Evolutionary conservation across 352 stramenopile genomes (phyloP), one percentile per base, ranked within the genome.

Genomic region (Phytophthora sansomeana): DNA sequence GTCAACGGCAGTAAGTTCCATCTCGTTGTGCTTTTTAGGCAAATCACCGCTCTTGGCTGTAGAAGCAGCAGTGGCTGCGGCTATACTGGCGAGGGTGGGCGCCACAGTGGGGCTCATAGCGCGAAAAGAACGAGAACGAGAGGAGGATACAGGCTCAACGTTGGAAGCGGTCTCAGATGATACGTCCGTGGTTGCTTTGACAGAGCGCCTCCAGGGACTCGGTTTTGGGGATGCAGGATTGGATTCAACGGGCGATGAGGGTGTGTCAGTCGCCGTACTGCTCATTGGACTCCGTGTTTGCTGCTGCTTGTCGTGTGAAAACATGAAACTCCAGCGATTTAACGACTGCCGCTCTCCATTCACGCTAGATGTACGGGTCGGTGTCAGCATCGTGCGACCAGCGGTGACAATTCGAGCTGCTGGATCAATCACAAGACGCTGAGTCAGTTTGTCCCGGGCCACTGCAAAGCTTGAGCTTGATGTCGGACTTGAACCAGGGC

Each of bases 271-370:
- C 21, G 60, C 42, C 3, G 26, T 52, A 38, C 60, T 73, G 52
- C 49, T 80, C 50, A 61, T 74, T 4, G 70, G 76, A 14, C 65
- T 81, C 36, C 72, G 74, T 49, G 53, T 67, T 42, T 72, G 58
- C 1, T 77, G 55, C 17, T 78, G 74, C n/a, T 69, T 75, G 2
- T 78, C 67, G 38, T 67, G 17, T 3, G 63, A 67, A 32, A 82
- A 77, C 4, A 81, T 81, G 14, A 44, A 51, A 11, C 76, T 75
- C 53, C 78, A 74, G 9, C 77, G 77, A 48, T 66, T 72, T 33
- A 72, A 32, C 30, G 53, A 49, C 10, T 58, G 62, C 36, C 68
- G 57, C 19, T 75, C 68, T 19, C 28, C 42, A 62, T 7, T 68
- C 26, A 52, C 30, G 47, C 52, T 66, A 16, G 68, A 48, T 26